Evolutionary conservation across 768 basidiomycete genomes (phyloP).

Genomic region (Dacryopinax primogenitus): DNA sequence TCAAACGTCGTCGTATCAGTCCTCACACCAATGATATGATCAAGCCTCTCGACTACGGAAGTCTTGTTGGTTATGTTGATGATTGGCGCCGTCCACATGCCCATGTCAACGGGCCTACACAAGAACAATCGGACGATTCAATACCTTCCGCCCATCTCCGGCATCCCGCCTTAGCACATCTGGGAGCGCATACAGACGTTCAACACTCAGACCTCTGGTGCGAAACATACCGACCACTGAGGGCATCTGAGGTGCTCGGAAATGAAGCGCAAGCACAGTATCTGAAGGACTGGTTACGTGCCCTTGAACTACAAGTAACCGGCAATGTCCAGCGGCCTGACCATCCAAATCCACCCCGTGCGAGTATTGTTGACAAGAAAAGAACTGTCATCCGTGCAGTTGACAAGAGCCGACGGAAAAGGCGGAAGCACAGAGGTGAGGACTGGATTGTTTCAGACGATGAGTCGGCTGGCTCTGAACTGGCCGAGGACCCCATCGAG

Average conservation of each 20-base stretch:
- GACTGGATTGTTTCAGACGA: conserved; percentile 21
- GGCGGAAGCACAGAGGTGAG: conserved; percentile 10
- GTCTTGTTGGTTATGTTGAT: neutral
- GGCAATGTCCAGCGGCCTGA: neutral
- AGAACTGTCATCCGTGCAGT: conserved; percentile 13
- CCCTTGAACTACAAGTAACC: conserved; percentile 49
- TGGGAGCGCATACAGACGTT: conserved; percentile 21
- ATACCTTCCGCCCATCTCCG: conserved; percentile 15
- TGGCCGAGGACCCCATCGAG: conserved; percentile 25
- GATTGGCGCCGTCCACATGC: neutral
- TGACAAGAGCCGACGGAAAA: conserved; percentile 11
- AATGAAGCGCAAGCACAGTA: conserved; percentile 59
- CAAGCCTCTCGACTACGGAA: neutral
- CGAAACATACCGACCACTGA: conserved; percentile 60
- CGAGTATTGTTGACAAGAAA: conserved; percentile 9
- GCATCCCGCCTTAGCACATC: conserved; percentile 42
- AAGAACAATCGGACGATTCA: conserved; percentile 18
- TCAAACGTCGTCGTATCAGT: neutral
- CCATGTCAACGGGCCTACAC: no score
- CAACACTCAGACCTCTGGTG: conserved; percentile 45
- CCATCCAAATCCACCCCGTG: neutral
- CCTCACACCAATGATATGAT: neutral
- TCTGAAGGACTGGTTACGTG: conserved; percentile 64
- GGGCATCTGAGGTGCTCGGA: conserved; percentile 63
- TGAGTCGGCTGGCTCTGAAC: conserved; percentile 22